These are phyloP conservation scores for Dispira parvispora DNA, from an alignment of 192 early-diverging fungal genomes.

Conservation along the genomic window DNA sequence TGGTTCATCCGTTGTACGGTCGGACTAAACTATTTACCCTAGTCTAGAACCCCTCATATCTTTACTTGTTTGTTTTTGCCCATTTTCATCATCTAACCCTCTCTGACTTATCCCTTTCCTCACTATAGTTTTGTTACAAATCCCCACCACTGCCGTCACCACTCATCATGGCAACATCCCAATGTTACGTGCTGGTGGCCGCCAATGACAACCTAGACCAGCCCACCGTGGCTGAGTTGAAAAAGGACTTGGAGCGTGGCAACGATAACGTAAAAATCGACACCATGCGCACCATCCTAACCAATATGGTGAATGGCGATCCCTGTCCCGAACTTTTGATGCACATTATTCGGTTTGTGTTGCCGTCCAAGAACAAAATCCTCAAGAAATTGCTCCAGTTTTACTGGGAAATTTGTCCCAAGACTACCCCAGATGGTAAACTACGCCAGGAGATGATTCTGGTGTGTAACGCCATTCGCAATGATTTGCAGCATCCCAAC, in stretches of 20 bases:
- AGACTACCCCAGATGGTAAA: slow-evolving; percentile 76
- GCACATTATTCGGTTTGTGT: slow-evolving; percentile 96
- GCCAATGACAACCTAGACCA: slow-evolving; percentile 45
- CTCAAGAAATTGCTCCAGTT: slow-evolving; percentile 94
- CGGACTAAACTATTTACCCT: too few species aligned
- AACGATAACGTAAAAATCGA: slow-evolving; percentile 86
- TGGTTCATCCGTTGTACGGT: too few species aligned
- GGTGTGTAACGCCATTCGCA: slow-evolving; percentile 87
- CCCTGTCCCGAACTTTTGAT: slow-evolving; percentile 75
- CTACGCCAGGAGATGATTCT: slow-evolving; percentile 92
- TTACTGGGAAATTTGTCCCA: slow-evolving; percentile 97
- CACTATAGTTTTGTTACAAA: too few species aligned
- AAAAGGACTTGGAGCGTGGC: slow-evolving; percentile 69
- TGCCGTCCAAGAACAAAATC: slow-evolving; percentile 89
- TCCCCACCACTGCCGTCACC: not conserved
- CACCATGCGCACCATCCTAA: slow-evolving; percentile 85
- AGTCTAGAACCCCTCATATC: too few species aligned
- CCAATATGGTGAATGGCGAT: slow-evolving; percentile 86
- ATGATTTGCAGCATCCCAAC: slow-evolving; percentile 96
- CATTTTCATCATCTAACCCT: too few species aligned
- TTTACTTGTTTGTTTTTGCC: too few species aligned
- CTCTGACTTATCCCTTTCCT: too few species aligned
- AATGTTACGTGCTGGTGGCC: slow-evolving; percentile 45
- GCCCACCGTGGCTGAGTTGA: slow-evolving; percentile 52
- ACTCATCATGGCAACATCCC: slow-evolving; percentile 25